phyloP scores from a whole-genome alignment of 306 rosid genomes.

The Luffa aegyptiaca region DNA sequence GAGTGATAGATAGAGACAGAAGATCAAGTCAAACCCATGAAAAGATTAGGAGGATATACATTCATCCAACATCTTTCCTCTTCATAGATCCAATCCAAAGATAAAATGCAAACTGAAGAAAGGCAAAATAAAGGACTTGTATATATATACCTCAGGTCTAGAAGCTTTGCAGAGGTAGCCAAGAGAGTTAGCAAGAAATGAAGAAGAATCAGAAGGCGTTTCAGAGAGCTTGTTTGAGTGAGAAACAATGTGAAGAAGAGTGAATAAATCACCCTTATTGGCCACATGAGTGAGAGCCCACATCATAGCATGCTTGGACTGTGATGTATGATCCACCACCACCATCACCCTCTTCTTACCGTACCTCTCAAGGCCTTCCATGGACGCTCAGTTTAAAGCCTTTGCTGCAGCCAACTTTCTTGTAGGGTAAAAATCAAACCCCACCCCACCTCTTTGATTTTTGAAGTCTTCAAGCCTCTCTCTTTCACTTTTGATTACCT shows the following conservation, averaged over 20 bases:
- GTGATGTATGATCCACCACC: constrained; percentile 57
- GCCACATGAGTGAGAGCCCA: constrained; percentile 88
- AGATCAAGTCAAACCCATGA: neutral
- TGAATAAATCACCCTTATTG: constrained; percentile 66
- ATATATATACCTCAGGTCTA: constrained; percentile 56
- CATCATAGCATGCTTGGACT: constrained; percentile 84
- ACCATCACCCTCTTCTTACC: constrained; percentile 91
- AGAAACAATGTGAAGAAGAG: constrained; percentile 70
- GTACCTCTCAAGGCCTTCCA: constrained; percentile 12
- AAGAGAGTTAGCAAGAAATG: constrained; percentile 69
- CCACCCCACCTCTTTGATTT: constrained; percentile 65
- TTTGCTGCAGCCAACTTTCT: neutral
- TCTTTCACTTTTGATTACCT: neutral
- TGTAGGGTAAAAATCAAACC: constrained; percentile 9
- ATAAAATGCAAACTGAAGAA: neutral
- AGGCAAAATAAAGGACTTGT: neutral
- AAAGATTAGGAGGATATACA: neutral
- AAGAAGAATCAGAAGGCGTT: constrained; percentile 32
- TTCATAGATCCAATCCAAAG: neutral
- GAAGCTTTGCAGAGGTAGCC: constrained; percentile 79
- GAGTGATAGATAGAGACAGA: neutral
- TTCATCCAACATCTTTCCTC: neutral
- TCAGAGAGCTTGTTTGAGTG: constrained; percentile 11
- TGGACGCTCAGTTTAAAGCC: neutral
- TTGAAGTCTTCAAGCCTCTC: constrained; percentile 50